A percentile compares a stretch with the other conserved stretches of the same genome.
Conservation (phyloP, 2,329 filamentous ascomycete species). For the Elsinoe ampelina region DNA sequence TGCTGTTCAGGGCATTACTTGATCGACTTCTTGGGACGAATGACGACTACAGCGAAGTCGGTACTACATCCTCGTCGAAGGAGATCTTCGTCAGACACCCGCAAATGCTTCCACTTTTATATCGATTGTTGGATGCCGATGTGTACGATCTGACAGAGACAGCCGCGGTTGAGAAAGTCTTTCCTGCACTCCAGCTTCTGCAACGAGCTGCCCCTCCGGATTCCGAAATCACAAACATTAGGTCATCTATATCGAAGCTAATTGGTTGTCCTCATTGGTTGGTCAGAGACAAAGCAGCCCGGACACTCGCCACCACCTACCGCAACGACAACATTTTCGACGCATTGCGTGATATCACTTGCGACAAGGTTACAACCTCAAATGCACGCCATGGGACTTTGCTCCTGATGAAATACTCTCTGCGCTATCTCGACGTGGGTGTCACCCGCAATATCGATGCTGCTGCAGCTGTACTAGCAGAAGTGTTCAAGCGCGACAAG, state of each 20-base stretch:
- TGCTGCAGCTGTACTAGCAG: background rate
- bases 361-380: constrained; percentile 12
- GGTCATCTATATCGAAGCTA: constrained; percentile 51
- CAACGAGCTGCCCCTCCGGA: constrained; percentile 60
- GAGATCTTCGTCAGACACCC: constrained; percentile 64
- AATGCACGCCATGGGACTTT: constrained; percentile 29
- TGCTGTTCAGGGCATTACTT: constrained; percentile 78
- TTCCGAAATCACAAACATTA: constrained; percentile 45
- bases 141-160: constrained; percentile 9
- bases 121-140: constrained; percentile 45
- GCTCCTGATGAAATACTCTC: constrained; percentile 22
- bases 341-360: background rate
- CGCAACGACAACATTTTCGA: constrained; percentile 6
- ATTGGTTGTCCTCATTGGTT: constrained; percentile 67
- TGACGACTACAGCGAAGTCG: constrained; percentile 52
- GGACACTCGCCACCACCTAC: constrained; percentile 46
- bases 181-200: constrained; percentile 74
- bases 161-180: constrained; percentile 54
- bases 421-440: background rate
- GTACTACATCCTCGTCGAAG: constrained; percentile 38
- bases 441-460: background rate
- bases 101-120: constrained; percentile 53
- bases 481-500: background rate
- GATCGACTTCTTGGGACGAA: constrained; percentile 68
- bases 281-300: constrained; percentile 69